phyloP scores from a whole-genome alignment of 225 moss, liverwort and hornwort species.

The Sphagnum contortum region DNA sequence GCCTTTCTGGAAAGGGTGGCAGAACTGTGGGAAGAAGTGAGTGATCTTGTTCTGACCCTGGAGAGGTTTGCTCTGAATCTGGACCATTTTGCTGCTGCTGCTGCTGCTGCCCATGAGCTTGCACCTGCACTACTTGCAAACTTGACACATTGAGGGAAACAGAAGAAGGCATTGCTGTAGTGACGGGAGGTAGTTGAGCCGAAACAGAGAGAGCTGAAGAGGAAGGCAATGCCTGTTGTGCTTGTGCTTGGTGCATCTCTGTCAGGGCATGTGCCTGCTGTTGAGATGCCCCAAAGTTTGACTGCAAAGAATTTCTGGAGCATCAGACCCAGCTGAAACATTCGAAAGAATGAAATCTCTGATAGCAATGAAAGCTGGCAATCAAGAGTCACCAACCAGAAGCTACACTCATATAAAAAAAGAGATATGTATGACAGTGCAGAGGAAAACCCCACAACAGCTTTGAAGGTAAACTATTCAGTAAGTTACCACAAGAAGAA shows the following conservation, averaged over 20 bases:
- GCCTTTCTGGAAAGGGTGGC: constrained; percentile 56
- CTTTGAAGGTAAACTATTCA: too few species aligned
- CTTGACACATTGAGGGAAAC: constrained; percentile 26
- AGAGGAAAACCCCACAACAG: too few species aligned
- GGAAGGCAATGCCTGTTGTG: constrained; percentile 19
- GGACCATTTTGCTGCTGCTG: constrained; percentile 19
- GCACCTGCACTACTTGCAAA: constrained; percentile 28
- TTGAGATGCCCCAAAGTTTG: constrained; percentile 50
- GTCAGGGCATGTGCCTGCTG: constrained; percentile 34
- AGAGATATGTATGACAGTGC: too few species aligned
- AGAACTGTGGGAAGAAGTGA: constrained; percentile 24
- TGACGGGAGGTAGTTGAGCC: constrained; percentile 25
- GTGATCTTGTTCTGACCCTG: constrained; percentile 50
- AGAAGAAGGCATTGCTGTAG: constrained; percentile 22
- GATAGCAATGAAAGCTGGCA: too few species aligned
- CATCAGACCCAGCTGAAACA: too few species aligned
- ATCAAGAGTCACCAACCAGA: too few species aligned
- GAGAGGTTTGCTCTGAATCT: constrained; percentile 37
- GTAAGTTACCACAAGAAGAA: too few species aligned
- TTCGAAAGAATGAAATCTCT: too few species aligned
- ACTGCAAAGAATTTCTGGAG: constrained; percentile 24
- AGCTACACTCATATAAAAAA: too few species aligned
- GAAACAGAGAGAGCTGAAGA: constrained; percentile 18
- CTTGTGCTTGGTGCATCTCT: constrained; percentile 39
- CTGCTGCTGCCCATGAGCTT: neutral